A percentile compares a stretch with the other conserved stretches of the same genome.
Evolutionary conservation across 352 stramenopile genomes (phyloP).

Genomic region (Phytophthora ramorum): DNA sequence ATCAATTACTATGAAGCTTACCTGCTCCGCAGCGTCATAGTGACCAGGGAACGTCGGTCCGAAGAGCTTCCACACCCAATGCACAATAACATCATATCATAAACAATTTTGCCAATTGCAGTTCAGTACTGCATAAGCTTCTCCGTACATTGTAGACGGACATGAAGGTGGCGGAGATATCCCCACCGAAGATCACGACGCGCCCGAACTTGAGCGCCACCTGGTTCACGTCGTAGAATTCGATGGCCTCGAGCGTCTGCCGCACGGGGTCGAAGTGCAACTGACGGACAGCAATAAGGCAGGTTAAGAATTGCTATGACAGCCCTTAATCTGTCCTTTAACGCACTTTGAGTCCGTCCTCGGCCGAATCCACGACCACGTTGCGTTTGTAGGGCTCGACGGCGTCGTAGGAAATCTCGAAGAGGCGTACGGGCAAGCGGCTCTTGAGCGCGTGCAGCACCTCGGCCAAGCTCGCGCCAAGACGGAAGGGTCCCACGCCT

Average conservation of each 20-base stretch:
- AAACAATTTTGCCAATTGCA: background rate
- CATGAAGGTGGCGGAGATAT: constrained; percentile 85
- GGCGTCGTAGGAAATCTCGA: constrained; percentile 84
- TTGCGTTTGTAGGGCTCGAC: constrained; percentile 66
- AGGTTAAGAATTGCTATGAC: background rate
- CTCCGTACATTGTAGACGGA: constrained; percentile 84
- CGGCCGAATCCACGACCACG: constrained; percentile 67
- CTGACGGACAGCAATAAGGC: constrained; percentile 25
- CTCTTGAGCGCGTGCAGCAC: constrained; percentile 82
- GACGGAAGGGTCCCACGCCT: constrained; percentile 78
- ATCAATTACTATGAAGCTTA: constrained; percentile 13
- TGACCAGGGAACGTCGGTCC: constrained; percentile 84
- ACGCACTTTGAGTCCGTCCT: constrained; percentile 66
- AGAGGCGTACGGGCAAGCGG: constrained; percentile 69
- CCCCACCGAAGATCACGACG: constrained; percentile 84
- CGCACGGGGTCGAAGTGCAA: constrained; percentile 71
- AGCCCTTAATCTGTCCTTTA: background rate
- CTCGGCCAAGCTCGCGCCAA: constrained; percentile 77
- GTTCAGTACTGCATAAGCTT: background rate
- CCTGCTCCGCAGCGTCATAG: constrained; percentile 72
- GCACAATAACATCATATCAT: background rate
- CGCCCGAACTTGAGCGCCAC: constrained; percentile 84
- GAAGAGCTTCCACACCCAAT: constrained; percentile 59
- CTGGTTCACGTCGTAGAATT: constrained; percentile 84
- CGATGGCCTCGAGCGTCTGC: constrained; percentile 74